Evolutionary conservation across 2,329 filamentous ascomycete species (phyloP).

Genomic region (Pyrenophora graminea): DNA sequence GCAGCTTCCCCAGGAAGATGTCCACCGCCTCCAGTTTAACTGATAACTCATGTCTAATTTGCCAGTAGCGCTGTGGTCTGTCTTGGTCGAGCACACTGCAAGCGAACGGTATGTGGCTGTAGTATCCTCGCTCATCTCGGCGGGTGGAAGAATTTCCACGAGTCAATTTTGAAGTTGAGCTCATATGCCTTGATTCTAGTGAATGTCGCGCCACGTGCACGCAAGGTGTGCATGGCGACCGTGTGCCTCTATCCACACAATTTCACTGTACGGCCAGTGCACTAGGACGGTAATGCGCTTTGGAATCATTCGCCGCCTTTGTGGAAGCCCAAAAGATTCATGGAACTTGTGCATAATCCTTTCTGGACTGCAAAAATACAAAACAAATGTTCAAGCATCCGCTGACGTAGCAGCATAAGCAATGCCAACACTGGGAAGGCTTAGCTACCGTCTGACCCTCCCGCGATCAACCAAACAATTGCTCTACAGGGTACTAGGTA

Average conservation of each 20-base stretch:
- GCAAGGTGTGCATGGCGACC: background rate
- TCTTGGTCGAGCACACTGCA: conserved; percentile 1
- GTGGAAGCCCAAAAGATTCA: background rate
- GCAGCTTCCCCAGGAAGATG: no score
- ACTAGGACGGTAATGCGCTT: background rate
- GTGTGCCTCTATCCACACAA: background rate
- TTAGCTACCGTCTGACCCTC: conserved; percentile 1
- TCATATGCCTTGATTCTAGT: background rate
- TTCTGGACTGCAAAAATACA: background rate
- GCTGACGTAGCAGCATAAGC: conserved; percentile 2
- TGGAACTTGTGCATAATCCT: background rate
- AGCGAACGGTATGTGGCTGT: background rate
- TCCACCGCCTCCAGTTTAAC: no score
- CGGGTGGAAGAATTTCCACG: conserved; percentile 9
- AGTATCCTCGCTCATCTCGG: conserved; percentile 1
- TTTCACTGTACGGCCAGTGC: background rate
- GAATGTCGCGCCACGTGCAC: background rate
- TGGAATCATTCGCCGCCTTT: background rate
- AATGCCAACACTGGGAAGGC: conserved; percentile 5
- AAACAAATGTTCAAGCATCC: background rate
- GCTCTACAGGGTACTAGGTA: conserved; percentile 1
- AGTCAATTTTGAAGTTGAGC: conserved; percentile 1
- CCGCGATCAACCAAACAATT: background rate
- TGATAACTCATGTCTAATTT: background rate
- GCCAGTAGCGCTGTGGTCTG: background rate